Evolutionary conservation across 208 protist species (phyloP).

Genomic region (Trypanosoma avium): DNA sequence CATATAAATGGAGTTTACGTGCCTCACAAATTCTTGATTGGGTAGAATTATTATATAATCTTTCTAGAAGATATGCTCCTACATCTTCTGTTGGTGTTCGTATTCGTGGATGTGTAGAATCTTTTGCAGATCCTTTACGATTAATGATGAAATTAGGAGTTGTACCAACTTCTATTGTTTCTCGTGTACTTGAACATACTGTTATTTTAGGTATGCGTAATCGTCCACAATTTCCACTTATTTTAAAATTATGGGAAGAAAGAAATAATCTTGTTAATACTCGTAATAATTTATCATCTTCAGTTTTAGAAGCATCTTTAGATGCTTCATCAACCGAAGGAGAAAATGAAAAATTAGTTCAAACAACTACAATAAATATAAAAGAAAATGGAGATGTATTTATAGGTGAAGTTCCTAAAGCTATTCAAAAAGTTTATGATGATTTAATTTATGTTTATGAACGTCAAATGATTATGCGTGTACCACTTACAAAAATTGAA

Average conservation of each 20-base stretch:
- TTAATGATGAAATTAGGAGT: conserved; percentile 49
- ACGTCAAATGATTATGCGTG: conserved; percentile 42
- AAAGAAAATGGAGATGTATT: conserved; percentile 21
- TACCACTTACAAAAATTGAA: conserved; percentile 30
- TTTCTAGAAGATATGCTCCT: conserved; percentile 45
- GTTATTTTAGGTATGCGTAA: conserved; percentile 71
- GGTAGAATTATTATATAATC: conserved; percentile 52
- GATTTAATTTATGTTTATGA: conserved; percentile 67
- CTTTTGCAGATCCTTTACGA: conserved; percentile 48
- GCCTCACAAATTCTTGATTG: conserved; percentile 35
- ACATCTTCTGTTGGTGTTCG: conserved; percentile 33
- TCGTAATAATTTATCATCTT: not conserved
- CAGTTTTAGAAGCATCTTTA: not conserved
- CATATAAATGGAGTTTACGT: conserved; percentile 34
- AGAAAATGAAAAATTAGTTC: not conserved
- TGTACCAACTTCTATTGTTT: conserved; percentile 20
- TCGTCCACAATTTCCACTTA: conserved; percentile 31
- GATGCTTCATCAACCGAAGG: not conserved
- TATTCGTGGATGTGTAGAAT: conserved; percentile 37
- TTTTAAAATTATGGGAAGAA: conserved; percentile 36
- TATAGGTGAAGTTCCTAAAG: conserved; percentile 14
- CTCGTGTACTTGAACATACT: conserved; percentile 60
- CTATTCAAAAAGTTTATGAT: conserved; percentile 51
- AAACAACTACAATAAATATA: conserved; percentile 21
- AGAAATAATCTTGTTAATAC: conserved; percentile 27